phyloP scores from a whole-genome alignment of 768 basidiomycete genomes.

The Mrakia blollopis region DNA sequence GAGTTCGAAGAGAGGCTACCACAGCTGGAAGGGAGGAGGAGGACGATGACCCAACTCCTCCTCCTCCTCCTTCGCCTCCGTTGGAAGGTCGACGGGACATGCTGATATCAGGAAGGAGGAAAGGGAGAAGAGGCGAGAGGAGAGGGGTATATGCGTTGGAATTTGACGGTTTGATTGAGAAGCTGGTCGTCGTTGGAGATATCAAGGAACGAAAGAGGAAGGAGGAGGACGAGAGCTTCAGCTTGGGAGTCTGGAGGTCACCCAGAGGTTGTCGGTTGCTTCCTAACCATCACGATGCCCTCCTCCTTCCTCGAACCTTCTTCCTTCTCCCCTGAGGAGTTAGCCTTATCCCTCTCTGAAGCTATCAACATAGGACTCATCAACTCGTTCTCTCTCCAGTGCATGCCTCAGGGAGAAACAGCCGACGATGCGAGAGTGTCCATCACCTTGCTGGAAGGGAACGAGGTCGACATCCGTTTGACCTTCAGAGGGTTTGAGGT shows the following conservation, averaged over 20 bases:
- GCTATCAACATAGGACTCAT: conserved; percentile 9
- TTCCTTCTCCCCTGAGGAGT: not conserved
- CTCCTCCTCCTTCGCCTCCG: not conserved
- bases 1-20: conserved; percentile 18
- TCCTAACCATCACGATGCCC: not conserved
- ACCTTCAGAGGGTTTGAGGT: not conserved
- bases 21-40: not conserved
- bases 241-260: not conserved
- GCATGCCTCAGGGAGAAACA: not conserved
- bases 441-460: conserved; percentile 17
- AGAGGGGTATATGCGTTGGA: not conserved
- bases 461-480: not conserved
- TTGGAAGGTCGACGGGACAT: conserved; percentile 9
- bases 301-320: not conserved
- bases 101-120: not conserved
- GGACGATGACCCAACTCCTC: not conserved
- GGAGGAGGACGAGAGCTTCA: not conserved
- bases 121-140: not conserved
- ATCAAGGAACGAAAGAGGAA: not conserved
- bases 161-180: not conserved
- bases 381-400: conserved; percentile 1
- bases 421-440: not conserved
- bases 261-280: too few species aligned
- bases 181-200: too few species aligned
- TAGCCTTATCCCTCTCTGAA: not conserved